phyloP scores from a whole-genome alignment of 768 basidiomycete genomes.

The Kwoniella sp. region DNA sequence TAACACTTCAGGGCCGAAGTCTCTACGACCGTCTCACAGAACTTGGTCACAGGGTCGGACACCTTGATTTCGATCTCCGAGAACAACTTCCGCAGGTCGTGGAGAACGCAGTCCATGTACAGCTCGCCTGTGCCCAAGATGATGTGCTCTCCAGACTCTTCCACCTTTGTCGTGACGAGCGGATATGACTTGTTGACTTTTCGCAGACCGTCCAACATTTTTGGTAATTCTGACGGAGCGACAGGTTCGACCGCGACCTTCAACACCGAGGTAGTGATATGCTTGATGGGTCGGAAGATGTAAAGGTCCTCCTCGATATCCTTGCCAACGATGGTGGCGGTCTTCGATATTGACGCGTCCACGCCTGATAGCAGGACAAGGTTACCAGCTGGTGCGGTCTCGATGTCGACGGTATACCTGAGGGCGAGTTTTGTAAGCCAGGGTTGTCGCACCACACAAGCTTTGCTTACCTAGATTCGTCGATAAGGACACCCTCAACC shows the following conservation, averaged over 20 bases:
- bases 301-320: slow-evolving; percentile 72
- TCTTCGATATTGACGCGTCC: slow-evolving; percentile 90
- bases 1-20: slow-evolving; percentile 97
- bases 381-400: slow-evolving; percentile 86
- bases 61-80: slow-evolving; percentile 99
- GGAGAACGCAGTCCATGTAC: slow-evolving; percentile 94
- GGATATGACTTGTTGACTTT: slow-evolving; percentile 99
- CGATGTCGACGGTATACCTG: slow-evolving; percentile 85
- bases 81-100: slow-evolving; percentile 85
- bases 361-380: slow-evolving; percentile 88
- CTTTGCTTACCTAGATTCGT: slow-evolving; percentile 70
- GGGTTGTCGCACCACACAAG: background rate
- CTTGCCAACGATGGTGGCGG: slow-evolving; percentile 73
- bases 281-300: slow-evolving; percentile 93
- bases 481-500: slow-evolving; percentile 85
- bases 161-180: slow-evolving; percentile 87
- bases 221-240: slow-evolving; percentile 92
- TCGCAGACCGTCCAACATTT: slow-evolving; percentile 94
- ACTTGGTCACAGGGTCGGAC: slow-evolving; percentile 96
- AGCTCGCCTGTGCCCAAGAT: slow-evolving; percentile 94
- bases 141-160: slow-evolving; percentile 97
- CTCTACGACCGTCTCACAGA: slow-evolving; percentile 96
- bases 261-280: slow-evolving; percentile 93
- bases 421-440: slow-evolving; percentile 10
- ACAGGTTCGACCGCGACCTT: slow-evolving; percentile 99